Percentiles rank a stretch among this genome's conserved stretches.
Conservation (phyloP, 2,329 filamentous ascomycete species). For the Botrytis pseudocinerea region DNA sequence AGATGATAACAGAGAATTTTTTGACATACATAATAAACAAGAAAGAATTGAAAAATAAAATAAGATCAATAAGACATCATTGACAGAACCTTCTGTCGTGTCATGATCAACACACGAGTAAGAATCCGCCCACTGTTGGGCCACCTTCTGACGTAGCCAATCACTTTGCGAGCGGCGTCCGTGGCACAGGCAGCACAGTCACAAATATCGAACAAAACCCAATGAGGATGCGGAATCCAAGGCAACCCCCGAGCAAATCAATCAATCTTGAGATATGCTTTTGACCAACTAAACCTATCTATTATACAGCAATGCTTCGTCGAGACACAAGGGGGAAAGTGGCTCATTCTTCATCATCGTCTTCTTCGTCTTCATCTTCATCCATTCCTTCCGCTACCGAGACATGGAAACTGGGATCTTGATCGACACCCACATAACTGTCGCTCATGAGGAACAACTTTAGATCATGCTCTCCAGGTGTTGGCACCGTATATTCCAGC, state of each 20-base stretch:
- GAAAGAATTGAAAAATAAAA: constrained; percentile 16
- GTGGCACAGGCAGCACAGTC: constrained; percentile 37
- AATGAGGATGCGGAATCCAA: constrained; percentile 29
- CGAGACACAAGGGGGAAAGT: constrained; percentile 26
- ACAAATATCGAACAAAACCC: constrained; percentile 34
- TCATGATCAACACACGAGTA: constrained; percentile 32
- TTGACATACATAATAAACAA: background rate
- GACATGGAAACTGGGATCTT: constrained; percentile 86
- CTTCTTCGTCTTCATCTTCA: constrained; percentile 78
- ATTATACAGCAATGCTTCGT: constrained; percentile 39
- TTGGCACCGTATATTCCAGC: constrained; percentile 85
- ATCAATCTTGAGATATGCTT: constrained; percentile 27
- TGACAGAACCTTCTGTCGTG: constrained; percentile 31
- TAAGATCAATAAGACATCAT: constrained; percentile 22
- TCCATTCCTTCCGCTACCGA: constrained; percentile 91
- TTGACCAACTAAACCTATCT: constrained; percentile 36
- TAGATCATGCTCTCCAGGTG: constrained; percentile 79
- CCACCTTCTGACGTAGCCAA: constrained; percentile 21
- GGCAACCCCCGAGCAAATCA: constrained; percentile 26
- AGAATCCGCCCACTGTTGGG: constrained; percentile 23
- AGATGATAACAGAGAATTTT: constrained; percentile 1
- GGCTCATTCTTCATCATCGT: constrained; percentile 30
- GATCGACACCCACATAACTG: constrained; percentile 94
- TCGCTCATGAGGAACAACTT: constrained; percentile 97
- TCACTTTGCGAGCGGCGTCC: constrained; percentile 31